phyloP scores from a whole-genome alignment of 257 asterid genomes.

The Echium plantagineum region DNA sequence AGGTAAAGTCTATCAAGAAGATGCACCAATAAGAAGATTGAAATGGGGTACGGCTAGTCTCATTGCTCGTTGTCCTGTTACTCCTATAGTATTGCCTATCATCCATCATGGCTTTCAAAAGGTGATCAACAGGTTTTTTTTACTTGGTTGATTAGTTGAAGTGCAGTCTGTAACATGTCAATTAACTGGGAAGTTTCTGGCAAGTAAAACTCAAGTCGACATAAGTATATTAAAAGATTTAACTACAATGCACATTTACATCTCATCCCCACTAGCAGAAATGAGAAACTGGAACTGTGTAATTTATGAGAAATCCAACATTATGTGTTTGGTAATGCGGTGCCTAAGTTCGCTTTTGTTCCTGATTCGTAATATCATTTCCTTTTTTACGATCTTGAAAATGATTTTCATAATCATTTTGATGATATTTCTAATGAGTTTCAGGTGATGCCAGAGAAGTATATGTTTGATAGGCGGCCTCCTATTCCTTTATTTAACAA shows the following conservation, averaged over 20 bases:
- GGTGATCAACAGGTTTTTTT: conserved; percentile 27
- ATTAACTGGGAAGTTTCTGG: neutral
- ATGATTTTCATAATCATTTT: neutral
- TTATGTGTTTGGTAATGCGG: too few species aligned
- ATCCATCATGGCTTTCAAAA: conserved; percentile 83
- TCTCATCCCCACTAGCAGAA: neutral
- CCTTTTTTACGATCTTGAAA: neutral
- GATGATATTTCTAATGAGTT: conserved; percentile 7
- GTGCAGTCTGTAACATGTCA: neutral
- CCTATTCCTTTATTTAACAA: conserved; percentile 65
- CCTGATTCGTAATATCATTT: neutral
- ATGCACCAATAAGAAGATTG: conserved; percentile 72
- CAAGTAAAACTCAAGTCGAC: neutral
- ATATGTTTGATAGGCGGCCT: conserved; percentile 59
- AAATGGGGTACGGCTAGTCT: conserved; percentile 99
- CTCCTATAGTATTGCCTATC: conserved; percentile 91
- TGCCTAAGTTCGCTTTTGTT: too few species aligned
- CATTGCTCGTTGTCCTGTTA: conserved; percentile 80
- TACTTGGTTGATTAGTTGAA: neutral
- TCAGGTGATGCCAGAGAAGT: conserved; percentile 94
- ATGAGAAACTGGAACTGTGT: neutral
- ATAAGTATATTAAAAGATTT: neutral
- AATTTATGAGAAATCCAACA: too few species aligned
- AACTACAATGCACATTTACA: neutral
- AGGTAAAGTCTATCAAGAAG: conserved; percentile 95